phyloP scores from a whole-genome alignment of 495 filamentous ascomycete species.

The Glonium stellatum region DNA sequence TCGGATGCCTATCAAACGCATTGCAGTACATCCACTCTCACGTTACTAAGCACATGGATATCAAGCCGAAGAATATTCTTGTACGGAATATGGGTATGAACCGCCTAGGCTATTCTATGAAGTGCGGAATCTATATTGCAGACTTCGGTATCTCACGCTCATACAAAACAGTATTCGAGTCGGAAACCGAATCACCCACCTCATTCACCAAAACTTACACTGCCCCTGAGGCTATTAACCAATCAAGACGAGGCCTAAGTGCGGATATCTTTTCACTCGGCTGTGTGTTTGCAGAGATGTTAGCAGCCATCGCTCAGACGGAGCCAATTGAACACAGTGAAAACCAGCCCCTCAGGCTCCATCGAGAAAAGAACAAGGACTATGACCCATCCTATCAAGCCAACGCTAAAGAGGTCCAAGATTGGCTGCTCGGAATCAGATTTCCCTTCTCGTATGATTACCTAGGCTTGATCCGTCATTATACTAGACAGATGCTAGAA shows the following conservation, averaged over 20 bases:
- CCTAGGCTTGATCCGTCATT: too few species aligned
- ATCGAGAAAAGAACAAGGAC: too few species aligned
- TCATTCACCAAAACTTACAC: neutral
- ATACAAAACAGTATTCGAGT: neutral
- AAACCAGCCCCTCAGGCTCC: too few species aligned
- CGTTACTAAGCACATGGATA: slow-evolving; percentile 3
- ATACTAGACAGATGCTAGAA: too few species aligned
- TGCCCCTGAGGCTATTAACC: neutral
- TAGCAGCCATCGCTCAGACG: neutral
- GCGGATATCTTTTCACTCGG: slow-evolving; percentile 1
- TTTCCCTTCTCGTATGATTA: too few species aligned
- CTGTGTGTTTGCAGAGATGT: neutral
- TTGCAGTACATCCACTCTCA: neutral
- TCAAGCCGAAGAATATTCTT: slow-evolving; percentile 1
- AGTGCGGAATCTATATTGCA: neutral
- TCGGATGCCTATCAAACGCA: neutral
- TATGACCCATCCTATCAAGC: too few species aligned
- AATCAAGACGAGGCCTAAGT: neutral
- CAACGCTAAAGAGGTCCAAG: too few species aligned
- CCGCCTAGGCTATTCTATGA: neutral
- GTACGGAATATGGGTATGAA: neutral
- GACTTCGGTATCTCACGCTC: slow-evolving; percentile 1
- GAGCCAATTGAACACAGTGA: too few species aligned
- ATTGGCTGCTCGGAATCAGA: too few species aligned
- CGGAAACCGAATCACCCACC: neutral